A percentile compares a stretch with the other conserved stretches of the same genome.
Evolutionary conservation across 1,139 yeast species (phyloP).

Genomic region (Protomyces lactucae-debilis): DNA sequence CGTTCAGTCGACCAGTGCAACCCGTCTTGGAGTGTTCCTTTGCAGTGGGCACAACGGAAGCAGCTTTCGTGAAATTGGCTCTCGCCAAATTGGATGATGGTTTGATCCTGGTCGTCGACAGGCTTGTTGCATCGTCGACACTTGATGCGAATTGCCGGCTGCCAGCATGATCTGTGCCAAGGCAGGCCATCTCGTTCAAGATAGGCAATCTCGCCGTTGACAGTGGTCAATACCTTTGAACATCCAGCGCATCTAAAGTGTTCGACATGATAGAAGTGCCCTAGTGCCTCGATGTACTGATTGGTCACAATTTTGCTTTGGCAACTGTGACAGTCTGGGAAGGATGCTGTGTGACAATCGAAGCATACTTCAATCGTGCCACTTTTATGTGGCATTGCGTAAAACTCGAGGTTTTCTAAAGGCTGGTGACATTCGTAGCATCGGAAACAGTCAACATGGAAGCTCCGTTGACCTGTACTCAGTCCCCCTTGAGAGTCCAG

Average conservation of each 20-base stretch:
- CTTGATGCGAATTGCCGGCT: neutral
- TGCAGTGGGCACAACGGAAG: conserved; percentile 38
- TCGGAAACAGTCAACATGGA: conserved; percentile 6
- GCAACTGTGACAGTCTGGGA: conserved; percentile 39
- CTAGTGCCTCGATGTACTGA: conserved; percentile 38
- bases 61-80: conserved; percentile 36
- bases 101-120: conserved; percentile 5
- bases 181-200: conserved; percentile 16
- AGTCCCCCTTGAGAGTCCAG: conserved; percentile 11
- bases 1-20: conserved; percentile 36
- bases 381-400: neutral
- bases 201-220: neutral
- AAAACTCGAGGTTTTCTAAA: conserved; percentile 20
- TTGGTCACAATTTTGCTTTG: conserved; percentile 38
- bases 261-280: conserved; percentile 38
- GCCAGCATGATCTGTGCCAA: conserved; percentile 18
- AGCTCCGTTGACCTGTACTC: neutral
- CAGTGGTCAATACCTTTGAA: conserved; percentile 4
- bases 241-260: conserved; percentile 41
- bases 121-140: conserved; percentile 14
- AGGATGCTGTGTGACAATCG: conserved; percentile 39
- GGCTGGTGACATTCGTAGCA: conserved; percentile 17
- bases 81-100: conserved; percentile 29
- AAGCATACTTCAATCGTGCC: conserved; percentile 38
- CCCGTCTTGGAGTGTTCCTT: conserved; percentile 37